Percentiles rank a stretch among this genome's conserved stretches.
Evolutionary conservation across 352 stramenopile species (phyloP).

Genomic region (Plasmopara halstedii): DNA sequence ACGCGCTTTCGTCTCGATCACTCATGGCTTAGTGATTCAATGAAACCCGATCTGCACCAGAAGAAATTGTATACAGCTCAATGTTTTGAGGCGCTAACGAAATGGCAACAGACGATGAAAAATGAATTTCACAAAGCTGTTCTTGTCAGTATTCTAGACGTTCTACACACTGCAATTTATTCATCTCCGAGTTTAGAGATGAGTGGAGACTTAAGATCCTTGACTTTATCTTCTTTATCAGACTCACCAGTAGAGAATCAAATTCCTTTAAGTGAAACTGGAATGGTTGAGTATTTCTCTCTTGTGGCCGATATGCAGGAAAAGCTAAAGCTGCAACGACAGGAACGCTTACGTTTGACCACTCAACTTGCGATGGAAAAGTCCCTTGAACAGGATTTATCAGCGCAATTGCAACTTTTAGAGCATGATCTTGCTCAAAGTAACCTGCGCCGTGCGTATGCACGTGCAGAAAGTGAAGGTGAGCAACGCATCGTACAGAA

Average conservation of each 20-base stretch:
- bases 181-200: too few species aligned
- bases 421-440: constrained; percentile 32
- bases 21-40: not conserved
- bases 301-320: constrained; percentile 13
- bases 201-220: too few species aligned
- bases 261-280: not conserved
- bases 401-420: constrained; percentile 20
- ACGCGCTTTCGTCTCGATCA: not conserved
- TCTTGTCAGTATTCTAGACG: constrained; percentile 10
- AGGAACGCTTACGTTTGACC: constrained; percentile 9
- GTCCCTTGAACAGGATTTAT: constrained; percentile 33
- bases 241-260: not conserved
- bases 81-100: constrained; percentile 26
- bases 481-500: constrained; percentile 29
- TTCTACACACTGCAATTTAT: constrained; percentile 12
- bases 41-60: not conserved
- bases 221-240: not conserved
- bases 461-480: constrained; percentile 30
- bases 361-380: constrained; percentile 43
- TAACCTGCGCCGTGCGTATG: constrained; percentile 24
- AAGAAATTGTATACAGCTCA: constrained; percentile 17
- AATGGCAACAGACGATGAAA: constrained; percentile 15
- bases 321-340: constrained; percentile 12
- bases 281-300: constrained; percentile 11
- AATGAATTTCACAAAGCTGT: constrained; percentile 19